These are phyloP conservation scores for Dactylellina sp. DNA, from an alignment of 2,329 filamentous ascomycete genomes.

Conservation along the genomic window DNA sequence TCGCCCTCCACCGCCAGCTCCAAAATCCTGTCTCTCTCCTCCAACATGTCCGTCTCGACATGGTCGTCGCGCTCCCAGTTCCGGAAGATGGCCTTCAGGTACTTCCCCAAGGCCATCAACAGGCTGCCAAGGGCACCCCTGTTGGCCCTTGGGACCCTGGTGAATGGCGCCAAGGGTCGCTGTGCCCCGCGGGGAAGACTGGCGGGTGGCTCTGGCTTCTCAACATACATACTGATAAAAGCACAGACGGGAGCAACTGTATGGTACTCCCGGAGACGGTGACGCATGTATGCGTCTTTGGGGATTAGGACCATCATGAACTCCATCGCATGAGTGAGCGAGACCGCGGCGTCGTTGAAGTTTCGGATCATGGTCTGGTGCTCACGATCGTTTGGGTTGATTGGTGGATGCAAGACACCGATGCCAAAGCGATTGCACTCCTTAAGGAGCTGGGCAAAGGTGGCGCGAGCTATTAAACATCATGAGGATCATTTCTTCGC, in stretches of 20 bases:
- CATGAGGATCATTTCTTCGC: neutral
- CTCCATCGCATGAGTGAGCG: constrained; percentile 29
- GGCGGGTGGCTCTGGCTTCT: constrained; percentile 26
- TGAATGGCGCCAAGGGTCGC: constrained; percentile 26
- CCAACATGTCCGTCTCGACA: constrained; percentile 17
- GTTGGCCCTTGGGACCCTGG: constrained; percentile 17
- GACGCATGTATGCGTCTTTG: constrained; percentile 28
- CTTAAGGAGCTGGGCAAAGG: constrained; percentile 16
- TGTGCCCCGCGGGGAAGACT: neutral
- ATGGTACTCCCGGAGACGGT: constrained; percentile 30
- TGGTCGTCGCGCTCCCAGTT: constrained; percentile 33
- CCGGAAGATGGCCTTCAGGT: constrained; percentile 18
- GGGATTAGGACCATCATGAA: constrained; percentile 31
- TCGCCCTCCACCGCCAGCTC: constrained; percentile 41
- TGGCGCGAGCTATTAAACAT: constrained; percentile 21
- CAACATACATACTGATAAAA: constrained; percentile 35
- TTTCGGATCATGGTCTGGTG: constrained; percentile 10
- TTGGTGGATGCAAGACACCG: constrained; percentile 10
- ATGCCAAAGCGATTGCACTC: constrained; percentile 14
- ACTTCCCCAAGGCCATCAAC: constrained; percentile 20
- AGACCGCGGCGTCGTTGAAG: constrained; percentile 29
- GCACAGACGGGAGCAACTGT: constrained; percentile 24
- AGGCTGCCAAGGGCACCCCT: constrained; percentile 20
- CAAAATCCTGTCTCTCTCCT: constrained; percentile 35
- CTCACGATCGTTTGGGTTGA: neutral